Conservation (phyloP, 108 stramenopile species). For the Discostella stelligeroides region DNA sequence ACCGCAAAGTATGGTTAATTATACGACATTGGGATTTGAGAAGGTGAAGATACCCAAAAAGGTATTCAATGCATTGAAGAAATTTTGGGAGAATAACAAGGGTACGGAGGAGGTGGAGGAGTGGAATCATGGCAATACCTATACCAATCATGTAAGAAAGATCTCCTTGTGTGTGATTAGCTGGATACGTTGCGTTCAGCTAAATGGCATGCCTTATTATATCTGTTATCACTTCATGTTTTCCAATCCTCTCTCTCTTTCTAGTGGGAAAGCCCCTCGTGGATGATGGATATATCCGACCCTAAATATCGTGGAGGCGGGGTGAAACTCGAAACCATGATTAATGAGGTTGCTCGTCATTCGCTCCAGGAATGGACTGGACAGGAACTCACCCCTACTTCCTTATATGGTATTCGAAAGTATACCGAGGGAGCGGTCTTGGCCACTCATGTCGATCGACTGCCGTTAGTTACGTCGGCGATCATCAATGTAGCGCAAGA, state of each 20-base stretch:
- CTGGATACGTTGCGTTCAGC: too few relatives aligned
- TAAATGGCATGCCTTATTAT: too few relatives aligned
- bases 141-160: conserved; percentile 55
- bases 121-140: conserved; percentile 64
- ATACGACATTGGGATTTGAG: conserved; percentile 68
- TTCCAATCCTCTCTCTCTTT: conserved; percentile 11
- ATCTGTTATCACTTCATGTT: conserved; percentile 25
- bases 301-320: conserved; percentile 13
- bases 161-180: too few relatives aligned
- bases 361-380: conserved; percentile 63
- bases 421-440: conserved; percentile 57
- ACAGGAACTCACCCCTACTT: conserved; percentile 31
- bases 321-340: conserved; percentile 16
- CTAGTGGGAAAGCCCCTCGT: conserved; percentile 43
- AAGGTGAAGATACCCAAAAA: conserved; percentile 60
- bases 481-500: conserved; percentile 94
- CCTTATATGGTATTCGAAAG: conserved; percentile 56
- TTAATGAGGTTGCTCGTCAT: conserved; percentile 28
- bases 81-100: conserved; percentile 68
- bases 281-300: conserved; percentile 39
- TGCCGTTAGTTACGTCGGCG: conserved; percentile 84
- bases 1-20: conserved; percentile 50
- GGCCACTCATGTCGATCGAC: conserved; percentile 68
- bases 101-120: conserved; percentile 45
- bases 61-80: conserved; percentile 48